Base-by-base conservation (phyloP, 306 rosid species). In the Cicer yamashitae region DNA sequence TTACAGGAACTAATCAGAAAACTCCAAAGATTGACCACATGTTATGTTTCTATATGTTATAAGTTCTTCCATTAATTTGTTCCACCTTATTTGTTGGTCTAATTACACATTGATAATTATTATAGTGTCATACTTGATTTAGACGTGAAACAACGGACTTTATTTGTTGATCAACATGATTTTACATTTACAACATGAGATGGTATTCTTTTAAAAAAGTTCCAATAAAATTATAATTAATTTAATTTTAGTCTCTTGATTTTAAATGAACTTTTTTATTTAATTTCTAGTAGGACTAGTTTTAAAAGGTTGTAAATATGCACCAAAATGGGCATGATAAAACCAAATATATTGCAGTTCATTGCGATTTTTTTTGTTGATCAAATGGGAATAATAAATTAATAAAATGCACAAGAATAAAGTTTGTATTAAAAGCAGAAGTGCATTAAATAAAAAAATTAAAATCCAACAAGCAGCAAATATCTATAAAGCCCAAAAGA, bases 141-240 rank as follows among this genome's bases (percentile, higher is more conserved):
- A 11, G 10, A 37, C 44, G n/a, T 37, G 17, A 18, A 62, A 8
- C 25, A 62, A 39, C 11, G n/a, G 4, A 39, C 25, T 62, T 62
- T 37, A 61, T 61, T 8, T 15, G 70, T 64, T 17, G 62, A 72
- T 54, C 64, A 64, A 71, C 82, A 22, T 40, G 34, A 71, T 39
- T 37, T 52, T 58, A 22, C 64, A 22, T 25, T 52, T 43, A 75
- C 57, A 37, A 47, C 44, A 58, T 62, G 51, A 18, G 57, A 59
- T 48, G 53, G 46, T 14, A 60, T 54, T 77, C 73, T 30, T 71
- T 72, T n/a, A 20, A 72, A 72, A 56, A 58, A 58, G 44, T 68
- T 43, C 48, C 58, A 5, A 22, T 56, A 67, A 68, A 46, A 14
- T 39, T 62, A 38, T 67, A 74, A 51, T 51, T 38, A 46, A 10